These are phyloP conservation scores for Plasmodium berghei DNA, from an alignment of 169 alveolate genomes.

Conservation along the genomic window DNA sequence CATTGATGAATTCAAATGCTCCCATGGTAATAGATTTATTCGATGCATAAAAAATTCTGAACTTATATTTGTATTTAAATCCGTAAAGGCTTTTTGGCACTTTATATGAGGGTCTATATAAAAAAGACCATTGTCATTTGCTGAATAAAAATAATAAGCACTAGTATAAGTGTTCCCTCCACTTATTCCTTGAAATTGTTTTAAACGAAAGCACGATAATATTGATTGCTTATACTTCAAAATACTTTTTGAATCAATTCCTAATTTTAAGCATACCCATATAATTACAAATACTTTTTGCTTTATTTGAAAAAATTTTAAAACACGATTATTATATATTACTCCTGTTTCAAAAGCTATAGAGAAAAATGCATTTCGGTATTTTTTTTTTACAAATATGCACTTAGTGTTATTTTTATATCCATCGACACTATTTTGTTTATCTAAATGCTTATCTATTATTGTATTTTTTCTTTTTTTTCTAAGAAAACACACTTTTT, in stretches of 20 bases:
- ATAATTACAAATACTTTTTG: slow-evolving; percentile 45
- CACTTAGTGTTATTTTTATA: background rate
- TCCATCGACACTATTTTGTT: background rate
- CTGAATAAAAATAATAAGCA: slow-evolving; percentile 78
- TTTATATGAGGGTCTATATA: slow-evolving; percentile 81
- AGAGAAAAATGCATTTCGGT: slow-evolving; percentile 42
- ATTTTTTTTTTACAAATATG: slow-evolving; percentile 28
- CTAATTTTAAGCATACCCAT: slow-evolving; percentile 74
- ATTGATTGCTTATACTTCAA: slow-evolving; percentile 71
- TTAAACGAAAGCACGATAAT: slow-evolving; percentile 66
- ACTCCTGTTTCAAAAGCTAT: slow-evolving; percentile 68
- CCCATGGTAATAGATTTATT: slow-evolving; percentile 62
- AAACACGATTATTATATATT: slow-evolving; percentile 48
- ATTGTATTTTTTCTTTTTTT: slow-evolving; percentile 26
- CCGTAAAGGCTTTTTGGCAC: slow-evolving; percentile 73
- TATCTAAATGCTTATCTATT: background rate
- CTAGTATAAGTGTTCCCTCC: slow-evolving; percentile 77
- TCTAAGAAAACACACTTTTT: slow-evolving; percentile 48
- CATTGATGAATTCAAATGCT: slow-evolving; percentile 54
- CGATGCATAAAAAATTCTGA: slow-evolving; percentile 48
- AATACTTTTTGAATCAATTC: slow-evolving; percentile 37
- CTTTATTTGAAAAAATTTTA: slow-evolving; percentile 65
- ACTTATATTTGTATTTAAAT: slow-evolving; percentile 16
- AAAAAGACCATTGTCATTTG: slow-evolving; percentile 70
- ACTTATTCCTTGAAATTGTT: slow-evolving; percentile 79